Percentiles rank a stretch among this genome's conserved stretches.
Evolutionary conservation across 805 yeast species (phyloP).

Genomic region (Kuraishia piskuri): DNA sequence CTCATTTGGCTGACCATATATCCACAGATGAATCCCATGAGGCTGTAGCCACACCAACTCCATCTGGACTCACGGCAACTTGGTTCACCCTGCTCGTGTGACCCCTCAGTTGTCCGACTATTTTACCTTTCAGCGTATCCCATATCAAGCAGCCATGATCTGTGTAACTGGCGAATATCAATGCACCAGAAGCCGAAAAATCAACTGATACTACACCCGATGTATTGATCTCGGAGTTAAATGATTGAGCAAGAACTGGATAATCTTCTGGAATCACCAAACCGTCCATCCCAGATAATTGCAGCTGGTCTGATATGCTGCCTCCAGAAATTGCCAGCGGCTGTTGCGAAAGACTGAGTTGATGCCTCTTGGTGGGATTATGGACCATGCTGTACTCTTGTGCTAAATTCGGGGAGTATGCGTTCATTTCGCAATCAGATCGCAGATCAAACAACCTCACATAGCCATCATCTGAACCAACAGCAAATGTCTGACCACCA

Average conservation of each 20-base stretch:
- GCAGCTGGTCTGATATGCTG: background rate
- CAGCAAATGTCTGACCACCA: slow-evolving; percentile 58
- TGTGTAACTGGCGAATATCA: slow-evolving; percentile 67
- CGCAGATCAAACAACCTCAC: slow-evolving; percentile 68
- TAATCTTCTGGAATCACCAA: background rate
- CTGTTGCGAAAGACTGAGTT: background rate
- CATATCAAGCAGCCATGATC: slow-evolving; percentile 70
- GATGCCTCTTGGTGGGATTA: background rate
- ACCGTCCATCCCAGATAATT: background rate
- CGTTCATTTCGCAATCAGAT: slow-evolving; percentile 59
- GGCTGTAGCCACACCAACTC: slow-evolving; percentile 67
- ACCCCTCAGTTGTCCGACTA: slow-evolving; percentile 56
- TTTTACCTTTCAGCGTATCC: slow-evolving; percentile 62
- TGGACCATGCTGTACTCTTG: background rate
- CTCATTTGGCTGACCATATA: slow-evolving; percentile 35
- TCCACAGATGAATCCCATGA: slow-evolving; percentile 74
- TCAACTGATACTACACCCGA: slow-evolving; percentile 71
- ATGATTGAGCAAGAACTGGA: slow-evolving; percentile 10
- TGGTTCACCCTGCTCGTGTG: slow-evolving; percentile 55
- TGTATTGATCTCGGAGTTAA: slow-evolving; percentile 34
- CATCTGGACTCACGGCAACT: slow-evolving; percentile 64
- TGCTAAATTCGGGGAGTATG: slow-evolving; percentile 23
- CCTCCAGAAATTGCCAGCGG: background rate
- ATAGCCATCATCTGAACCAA: slow-evolving; percentile 76
- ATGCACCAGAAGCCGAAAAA: slow-evolving; percentile 65